These are phyloP conservation scores for Nematocida homosporus DNA, from an alignment of 371 early-diverging fungal genomes.

Conservation along the genomic window DNA sequence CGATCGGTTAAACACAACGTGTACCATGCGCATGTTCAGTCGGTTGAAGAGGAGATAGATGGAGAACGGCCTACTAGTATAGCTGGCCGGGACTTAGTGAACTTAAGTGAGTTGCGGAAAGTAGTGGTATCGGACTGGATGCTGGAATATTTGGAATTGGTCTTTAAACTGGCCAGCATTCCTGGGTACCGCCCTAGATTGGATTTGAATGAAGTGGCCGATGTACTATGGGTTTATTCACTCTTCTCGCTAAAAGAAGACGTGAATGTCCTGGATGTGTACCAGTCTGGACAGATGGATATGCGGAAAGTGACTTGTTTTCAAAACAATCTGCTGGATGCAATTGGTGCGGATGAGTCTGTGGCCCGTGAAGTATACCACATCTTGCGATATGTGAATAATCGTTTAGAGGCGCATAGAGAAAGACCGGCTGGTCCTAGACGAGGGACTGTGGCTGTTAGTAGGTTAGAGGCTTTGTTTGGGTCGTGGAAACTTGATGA, in stretches of 20 bases:
- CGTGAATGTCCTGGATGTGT: background rate
- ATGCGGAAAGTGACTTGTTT: constrained; percentile 16
- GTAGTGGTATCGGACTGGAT: background rate
- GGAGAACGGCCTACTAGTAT: no score
- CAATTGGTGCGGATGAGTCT: background rate
- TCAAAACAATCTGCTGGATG: constrained; percentile 15
- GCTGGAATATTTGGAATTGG: background rate
- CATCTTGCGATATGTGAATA: background rate
- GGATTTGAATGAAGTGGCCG: constrained; percentile 5
- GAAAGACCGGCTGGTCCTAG: background rate
- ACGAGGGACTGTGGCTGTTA: background rate
- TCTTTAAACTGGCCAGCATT: constrained; percentile 21
- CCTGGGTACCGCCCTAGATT: background rate
- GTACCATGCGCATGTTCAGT: no score
- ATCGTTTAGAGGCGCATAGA: background rate
- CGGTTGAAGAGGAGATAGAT: no score
- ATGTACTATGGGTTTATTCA: constrained; percentile 18
- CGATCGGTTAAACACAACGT: no score
- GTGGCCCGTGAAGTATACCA: background rate
- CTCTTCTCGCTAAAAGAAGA: background rate
- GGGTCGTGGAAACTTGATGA: background rate
- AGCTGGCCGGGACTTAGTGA: no score
- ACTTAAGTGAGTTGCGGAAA: no score
- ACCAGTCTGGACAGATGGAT: background rate
- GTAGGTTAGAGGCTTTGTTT: constrained; percentile 15